Percentiles rank a stretch among this genome's conserved stretches.
phyloP scores from a whole-genome alignment of 2,329 filamentous ascomycete genomes.

The Triangularia verruculosa region DNA sequence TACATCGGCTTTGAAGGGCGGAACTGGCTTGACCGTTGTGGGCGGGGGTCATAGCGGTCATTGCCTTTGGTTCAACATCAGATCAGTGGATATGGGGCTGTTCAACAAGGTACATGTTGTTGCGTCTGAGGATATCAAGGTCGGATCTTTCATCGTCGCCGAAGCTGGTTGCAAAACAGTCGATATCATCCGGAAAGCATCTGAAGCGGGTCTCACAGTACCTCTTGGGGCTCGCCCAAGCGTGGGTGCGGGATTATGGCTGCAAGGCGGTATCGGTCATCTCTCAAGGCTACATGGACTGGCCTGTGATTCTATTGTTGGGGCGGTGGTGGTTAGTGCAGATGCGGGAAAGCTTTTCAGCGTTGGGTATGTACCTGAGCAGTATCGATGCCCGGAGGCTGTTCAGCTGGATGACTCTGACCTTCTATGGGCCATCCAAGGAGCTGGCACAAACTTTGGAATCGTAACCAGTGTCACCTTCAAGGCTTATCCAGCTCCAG shows the following conservation, averaged over 20 bases:
- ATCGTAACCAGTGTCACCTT: constrained; percentile 55
- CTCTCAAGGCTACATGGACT: constrained; percentile 55
- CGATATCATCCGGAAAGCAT: constrained; percentile 49
- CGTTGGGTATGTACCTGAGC: constrained; percentile 49
- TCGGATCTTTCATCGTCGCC: constrained; percentile 43
- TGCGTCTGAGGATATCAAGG: constrained; percentile 17
- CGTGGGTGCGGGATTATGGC: constrained; percentile 60
- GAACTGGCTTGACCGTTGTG: constrained; percentile 46
- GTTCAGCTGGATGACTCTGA: constrained; percentile 48
- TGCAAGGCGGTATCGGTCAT: constrained; percentile 64
- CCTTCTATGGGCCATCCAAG: constrained; percentile 56
- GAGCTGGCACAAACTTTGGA: constrained; percentile 58
- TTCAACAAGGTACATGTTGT: constrained; percentile 51
- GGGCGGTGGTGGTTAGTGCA: constrained; percentile 56
- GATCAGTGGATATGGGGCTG: constrained; percentile 56
- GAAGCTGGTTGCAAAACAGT: constrained; percentile 55
- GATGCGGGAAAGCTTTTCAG: constrained; percentile 45
- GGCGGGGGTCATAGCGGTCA: constrained; percentile 60
- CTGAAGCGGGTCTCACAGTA: constrained; percentile 49
- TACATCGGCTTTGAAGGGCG: constrained; percentile 51
- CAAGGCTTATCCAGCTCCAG: constrained; percentile 42
- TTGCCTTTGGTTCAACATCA: constrained; percentile 50
- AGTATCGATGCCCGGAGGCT: constrained; percentile 41
- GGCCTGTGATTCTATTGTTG: constrained; percentile 57
- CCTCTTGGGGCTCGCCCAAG: constrained; percentile 61